Conservation (phyloP, 2,329 filamentous ascomycete genomes). For the Aspergillus calidoustus region DNA sequence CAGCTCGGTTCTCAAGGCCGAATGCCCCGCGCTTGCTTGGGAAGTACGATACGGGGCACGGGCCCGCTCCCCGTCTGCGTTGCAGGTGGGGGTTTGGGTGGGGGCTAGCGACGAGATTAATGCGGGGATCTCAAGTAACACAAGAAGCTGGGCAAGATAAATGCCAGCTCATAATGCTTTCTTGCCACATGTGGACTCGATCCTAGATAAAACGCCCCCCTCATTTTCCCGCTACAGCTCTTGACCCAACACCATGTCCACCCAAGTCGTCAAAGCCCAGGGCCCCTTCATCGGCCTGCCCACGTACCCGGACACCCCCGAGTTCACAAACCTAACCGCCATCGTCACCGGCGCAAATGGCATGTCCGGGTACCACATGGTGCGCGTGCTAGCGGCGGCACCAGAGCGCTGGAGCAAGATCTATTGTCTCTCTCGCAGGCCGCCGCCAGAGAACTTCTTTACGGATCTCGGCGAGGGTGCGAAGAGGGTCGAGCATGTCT, state of each 20-base stretch:
- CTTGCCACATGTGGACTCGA: background rate
- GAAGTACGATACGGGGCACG: background rate
- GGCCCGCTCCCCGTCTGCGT: background rate
- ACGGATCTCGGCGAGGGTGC: background rate
- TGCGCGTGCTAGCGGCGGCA: background rate
- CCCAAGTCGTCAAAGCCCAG: background rate
- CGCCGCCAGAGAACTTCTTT: slow-evolving; percentile 3
- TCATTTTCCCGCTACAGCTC: background rate
- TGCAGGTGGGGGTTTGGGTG: no score
- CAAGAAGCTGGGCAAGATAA: background rate
- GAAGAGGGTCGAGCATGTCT: background rate
- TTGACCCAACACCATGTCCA: background rate
- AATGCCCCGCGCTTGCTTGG: background rate
- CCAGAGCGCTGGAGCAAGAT: slow-evolving; percentile 10
- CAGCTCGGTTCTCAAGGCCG: background rate
- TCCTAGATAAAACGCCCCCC: no score
- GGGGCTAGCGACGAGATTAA: background rate
- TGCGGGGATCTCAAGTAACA: background rate
- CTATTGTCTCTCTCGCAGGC: slow-evolving; percentile 3
- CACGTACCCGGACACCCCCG: background rate
- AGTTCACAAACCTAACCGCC: background rate
- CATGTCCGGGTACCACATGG: slow-evolving; percentile 8
- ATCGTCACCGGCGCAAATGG: slow-evolving; percentile 5
- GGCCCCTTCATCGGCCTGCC: background rate
- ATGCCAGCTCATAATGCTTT: background rate